These are phyloP conservation scores for Morella rubra DNA, from an alignment of 306 rosid species.

Conservation along the genomic window DNA sequence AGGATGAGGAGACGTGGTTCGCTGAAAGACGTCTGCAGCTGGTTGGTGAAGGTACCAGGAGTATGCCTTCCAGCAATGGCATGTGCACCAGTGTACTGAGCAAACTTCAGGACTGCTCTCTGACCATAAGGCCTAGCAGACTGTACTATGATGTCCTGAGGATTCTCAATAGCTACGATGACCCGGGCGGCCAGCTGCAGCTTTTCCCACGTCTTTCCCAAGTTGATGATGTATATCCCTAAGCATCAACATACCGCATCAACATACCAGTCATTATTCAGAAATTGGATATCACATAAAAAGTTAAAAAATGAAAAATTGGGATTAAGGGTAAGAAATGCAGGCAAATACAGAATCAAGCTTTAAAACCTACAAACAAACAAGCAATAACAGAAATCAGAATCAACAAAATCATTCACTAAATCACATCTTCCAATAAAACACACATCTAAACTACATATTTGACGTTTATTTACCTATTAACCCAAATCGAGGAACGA, in stretches of 20 bases:
- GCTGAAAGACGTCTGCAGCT: conserved; percentile 76
- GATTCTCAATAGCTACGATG: conserved; percentile 79
- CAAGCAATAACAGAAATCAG: not conserved
- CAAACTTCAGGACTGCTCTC: conserved; percentile 79
- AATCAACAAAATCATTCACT: not conserved
- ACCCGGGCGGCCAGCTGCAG: conserved; percentile 84
- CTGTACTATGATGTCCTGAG: conserved; percentile 75
- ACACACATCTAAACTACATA: not conserved
- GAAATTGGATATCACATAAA: too few relatives aligned
- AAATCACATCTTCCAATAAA: not conserved
- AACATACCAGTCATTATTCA: too few relatives aligned
- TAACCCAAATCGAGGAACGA: not conserved
- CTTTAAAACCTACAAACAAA: not conserved
- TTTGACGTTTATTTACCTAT: not conserved
- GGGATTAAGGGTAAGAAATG: not conserved
- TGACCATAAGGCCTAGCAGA: conserved; percentile 87
- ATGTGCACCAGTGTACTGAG: conserved; percentile 77
- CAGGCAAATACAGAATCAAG: not conserved
- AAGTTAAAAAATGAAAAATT: too few relatives aligned
- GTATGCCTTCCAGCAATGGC: conserved; percentile 90
- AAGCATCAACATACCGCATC: not conserved
- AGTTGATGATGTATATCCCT: conserved; percentile 82
- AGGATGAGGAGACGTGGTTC: conserved; percentile 92
- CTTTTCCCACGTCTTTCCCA: conserved; percentile 83
- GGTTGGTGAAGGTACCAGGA: conserved; percentile 90